Evolutionary conservation across 2,329 filamentous ascomycete species (phyloP).

Genomic region (Pseudocercospora vitis): DNA sequence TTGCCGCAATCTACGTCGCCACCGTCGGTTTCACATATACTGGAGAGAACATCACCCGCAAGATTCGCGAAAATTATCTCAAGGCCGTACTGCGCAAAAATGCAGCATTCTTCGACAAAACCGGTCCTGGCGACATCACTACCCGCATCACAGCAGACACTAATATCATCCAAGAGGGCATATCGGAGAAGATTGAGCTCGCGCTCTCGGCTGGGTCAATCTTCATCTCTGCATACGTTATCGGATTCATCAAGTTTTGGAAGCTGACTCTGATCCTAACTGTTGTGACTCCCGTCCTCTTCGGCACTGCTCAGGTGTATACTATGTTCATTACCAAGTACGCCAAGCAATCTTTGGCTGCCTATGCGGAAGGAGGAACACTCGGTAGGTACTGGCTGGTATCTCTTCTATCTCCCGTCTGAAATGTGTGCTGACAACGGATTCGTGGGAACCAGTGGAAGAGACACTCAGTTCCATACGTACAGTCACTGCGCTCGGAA

Average conservation of each 20-base stretch:
- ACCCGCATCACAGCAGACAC: constrained; percentile 93
- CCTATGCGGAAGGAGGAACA: constrained; percentile 75
- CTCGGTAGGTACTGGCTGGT: constrained; percentile 59
- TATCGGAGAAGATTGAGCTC: constrained; percentile 83
- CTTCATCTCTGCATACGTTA: constrained; percentile 84
- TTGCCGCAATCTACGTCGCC: constrained; percentile 70
- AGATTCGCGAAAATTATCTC: constrained; percentile 73
- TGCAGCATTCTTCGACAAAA: constrained; percentile 88
- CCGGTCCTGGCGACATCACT: constrained; percentile 88
- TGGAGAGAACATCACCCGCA: constrained; percentile 50
- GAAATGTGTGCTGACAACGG: background rate
- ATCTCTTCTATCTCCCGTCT: constrained; percentile 42
- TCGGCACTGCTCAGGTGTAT: constrained; percentile 70
- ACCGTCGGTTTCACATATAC: constrained; percentile 83
- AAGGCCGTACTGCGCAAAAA: constrained; percentile 82
- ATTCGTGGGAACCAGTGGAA: constrained; percentile 69
- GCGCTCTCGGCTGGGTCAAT: constrained; percentile 74
- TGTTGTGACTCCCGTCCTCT: constrained; percentile 76
- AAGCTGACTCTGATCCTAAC: constrained; percentile 86
- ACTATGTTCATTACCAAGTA: constrained; percentile 75
- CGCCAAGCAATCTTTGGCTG: constrained; percentile 72
- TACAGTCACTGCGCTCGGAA: constrained; percentile 88
- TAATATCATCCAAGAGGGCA: constrained; percentile 88
- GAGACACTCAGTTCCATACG: constrained; percentile 92
- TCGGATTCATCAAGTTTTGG: constrained; percentile 89